Percentiles rank a stretch among this genome's conserved stretches.
phyloP scores from a whole-genome alignment of 805 yeast species.

The Candida maltosa region DNA sequence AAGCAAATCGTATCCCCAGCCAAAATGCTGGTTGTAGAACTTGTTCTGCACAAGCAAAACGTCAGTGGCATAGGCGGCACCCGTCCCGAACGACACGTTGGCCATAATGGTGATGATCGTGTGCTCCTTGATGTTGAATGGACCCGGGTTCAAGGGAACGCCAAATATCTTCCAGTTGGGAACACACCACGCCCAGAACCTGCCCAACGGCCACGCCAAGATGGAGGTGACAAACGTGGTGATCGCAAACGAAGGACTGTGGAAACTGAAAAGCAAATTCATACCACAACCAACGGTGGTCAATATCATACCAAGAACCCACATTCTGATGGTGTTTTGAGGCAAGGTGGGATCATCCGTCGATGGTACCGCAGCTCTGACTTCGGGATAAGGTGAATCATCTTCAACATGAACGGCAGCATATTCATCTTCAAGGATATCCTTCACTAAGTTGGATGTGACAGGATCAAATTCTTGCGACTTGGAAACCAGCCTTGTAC shows the following conservation, averaged over 20 bases:
- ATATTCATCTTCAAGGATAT: constrained; percentile 28
- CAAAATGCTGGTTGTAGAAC: constrained; percentile 44
- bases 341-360: constrained; percentile 47
- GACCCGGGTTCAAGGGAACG: constrained; percentile 53
- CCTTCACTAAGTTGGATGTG: constrained; percentile 21
- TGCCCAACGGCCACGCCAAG: constrained; percentile 60
- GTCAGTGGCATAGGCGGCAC: constrained; percentile 57
- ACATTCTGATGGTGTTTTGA: constrained; percentile 54
- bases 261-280: constrained; percentile 56
- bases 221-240: constrained; percentile 55
- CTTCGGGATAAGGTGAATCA: constrained; percentile 60
- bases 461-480: constrained; percentile 33
- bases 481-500: constrained; percentile 18
- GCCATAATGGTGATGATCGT: constrained; percentile 52
- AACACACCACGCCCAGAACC: constrained; percentile 37
- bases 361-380: constrained; percentile 57
- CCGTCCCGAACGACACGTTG: constrained; percentile 36
- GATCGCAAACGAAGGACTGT: constrained; percentile 52
- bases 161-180: constrained; percentile 36
- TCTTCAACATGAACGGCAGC: constrained; percentile 41
- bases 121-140: constrained; percentile 62
- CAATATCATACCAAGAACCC: constrained; percentile 49
- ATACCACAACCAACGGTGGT: constrained; percentile 56
- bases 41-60: constrained; percentile 49
- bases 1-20: constrained; percentile 54